Base-by-base conservation (phyloP, 2,329 filamentous ascomycete genomes). In the Aspergillus sp. region DNA sequence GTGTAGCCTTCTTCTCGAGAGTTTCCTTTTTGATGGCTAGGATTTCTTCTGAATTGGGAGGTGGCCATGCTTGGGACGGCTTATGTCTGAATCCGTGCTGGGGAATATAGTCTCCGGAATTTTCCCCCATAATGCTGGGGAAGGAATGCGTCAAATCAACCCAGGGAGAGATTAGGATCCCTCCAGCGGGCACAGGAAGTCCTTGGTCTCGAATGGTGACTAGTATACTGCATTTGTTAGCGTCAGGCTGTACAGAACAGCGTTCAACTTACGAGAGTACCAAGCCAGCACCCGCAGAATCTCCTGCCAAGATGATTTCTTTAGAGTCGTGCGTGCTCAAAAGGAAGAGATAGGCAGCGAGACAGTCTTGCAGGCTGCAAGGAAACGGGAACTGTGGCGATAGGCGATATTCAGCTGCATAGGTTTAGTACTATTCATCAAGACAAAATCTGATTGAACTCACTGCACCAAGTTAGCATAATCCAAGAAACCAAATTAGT, bases 301-400 rank as follows among this genome's bases (percentile, higher is more conserved):
- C 93, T 19, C 93, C 93, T 0, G 89, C 90, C 27, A 97, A 65
- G 12, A 97, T 74, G 36, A 98, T 93, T 7, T 89, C 90, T 19
- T 77, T 83, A 0, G 91, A 83, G 39, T 89, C 81, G 54, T 95
- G 85, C 2, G 82, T 70, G 4, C 81, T 81, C 37, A 97, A 75
- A 2, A 97, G 79, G 55, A 88, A 85, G 11, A 97, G 71, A 60
- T 98, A 97, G 0, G 89, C 81, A 1, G 91, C 88, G 39, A 98
- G 65, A 56, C 89, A 95, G 62, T 98, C 93, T 44, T 93, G 84
- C 6, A 98, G 69, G 27, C 88, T 90, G 59, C 93, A 97, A 0
- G 93, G 93, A 52, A 98, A 98, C 0, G 93, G 93, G 47, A 91
- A 98, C 62, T 97, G 90, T 2, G 91, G 93, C 5, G 93, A 81